phyloP scores from a whole-genome alignment of 169 alveolate species.

The Cryptosporidium bovis region DNA sequence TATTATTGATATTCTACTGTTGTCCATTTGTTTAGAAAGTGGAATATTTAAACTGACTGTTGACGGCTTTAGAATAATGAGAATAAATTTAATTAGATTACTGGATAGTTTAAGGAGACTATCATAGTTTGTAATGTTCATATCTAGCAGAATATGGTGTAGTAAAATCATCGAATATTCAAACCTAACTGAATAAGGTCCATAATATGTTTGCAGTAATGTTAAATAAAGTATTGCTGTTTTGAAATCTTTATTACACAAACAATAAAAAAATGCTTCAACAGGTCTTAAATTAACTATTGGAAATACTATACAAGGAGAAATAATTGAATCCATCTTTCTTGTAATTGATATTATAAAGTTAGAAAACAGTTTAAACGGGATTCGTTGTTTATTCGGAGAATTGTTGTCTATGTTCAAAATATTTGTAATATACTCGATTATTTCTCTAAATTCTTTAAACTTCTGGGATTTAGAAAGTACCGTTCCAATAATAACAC shows the following conservation, averaged over 20 bases:
- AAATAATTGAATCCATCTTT: slow-evolving; percentile 42
- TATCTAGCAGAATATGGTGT: slow-evolving; percentile 1
- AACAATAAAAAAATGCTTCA: slow-evolving; percentile 13
- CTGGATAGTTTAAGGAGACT: not conserved
- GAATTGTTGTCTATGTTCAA: not conserved
- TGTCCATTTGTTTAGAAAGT: slow-evolving; percentile 6
- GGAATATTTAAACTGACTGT: slow-evolving; percentile 19
- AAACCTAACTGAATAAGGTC: slow-evolving; percentile 47
- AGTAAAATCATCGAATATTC: slow-evolving; percentile 23
- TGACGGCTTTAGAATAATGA: slow-evolving; percentile 40
- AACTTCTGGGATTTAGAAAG: not conserved
- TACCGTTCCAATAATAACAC: not conserved
- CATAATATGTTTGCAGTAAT: slow-evolving; percentile 33
- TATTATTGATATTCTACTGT: not conserved
- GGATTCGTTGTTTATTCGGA: not conserved
- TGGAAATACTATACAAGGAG: slow-evolving; percentile 62
- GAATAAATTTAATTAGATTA: slow-evolving; percentile 31
- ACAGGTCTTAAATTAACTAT: slow-evolving; percentile 5
- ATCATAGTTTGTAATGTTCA: slow-evolving; percentile 9
- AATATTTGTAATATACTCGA: slow-evolving; percentile 6
- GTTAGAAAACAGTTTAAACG: slow-evolving; percentile 1
- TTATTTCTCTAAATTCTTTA: not conserved
- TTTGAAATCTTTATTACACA: slow-evolving; percentile 1
- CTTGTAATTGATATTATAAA: slow-evolving; percentile 22
- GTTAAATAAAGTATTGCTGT: slow-evolving; percentile 48